Base-by-base conservation (phyloP, 805 yeast genomes). In the Wickerhamomyces ciferrii region DNA sequence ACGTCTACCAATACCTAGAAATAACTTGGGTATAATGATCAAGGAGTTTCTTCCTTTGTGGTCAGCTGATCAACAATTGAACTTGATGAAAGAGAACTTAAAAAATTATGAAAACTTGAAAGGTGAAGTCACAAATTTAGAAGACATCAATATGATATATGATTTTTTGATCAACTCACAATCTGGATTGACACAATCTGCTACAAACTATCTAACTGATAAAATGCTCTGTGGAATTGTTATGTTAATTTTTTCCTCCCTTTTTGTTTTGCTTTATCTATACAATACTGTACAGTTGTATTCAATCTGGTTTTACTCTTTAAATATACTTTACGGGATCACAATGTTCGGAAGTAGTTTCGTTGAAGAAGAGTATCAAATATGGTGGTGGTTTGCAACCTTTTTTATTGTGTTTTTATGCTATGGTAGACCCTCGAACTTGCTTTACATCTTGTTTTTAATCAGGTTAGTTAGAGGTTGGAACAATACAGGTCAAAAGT, bases 351-450 rank as follows among this genome's bases (percentile, higher is more conserved):
- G 91, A 11, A 88, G 95, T 49, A 91, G 96, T 24, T 71, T 91
- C 47, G 85, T 94, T 17, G 99, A 94, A 59, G 99, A 94, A 62
- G 99, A 94, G 60, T 96, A 94, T 60, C 97, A 91, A 60, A 63
- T 91, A 17, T 94, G 99, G 99, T 94, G 96, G 87, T 86, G 88
- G 82, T 67, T 76, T 20, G 61, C 53, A 5, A 53, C 57, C 1
- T 40, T 54, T 15, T 56, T 63, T 36, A 19, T 56, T 5, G 43
- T 56, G 0, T 39, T 51, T 10, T 35, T 58, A 32, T 44, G 55
- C 3, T 47, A 50, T 19, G 31, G 39, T 17, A 32, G 23, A 38
- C 53, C 44, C 36, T 38, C 32, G 24, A 54, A 38, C 18, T 39
- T 42, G 10, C 7, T 42, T 13, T 10, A 35, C 1, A 39, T 59